phyloP scores from a whole-genome alignment of 2,329 filamentous ascomycete genomes.

The Nigrograna mackinnonii region DNA sequence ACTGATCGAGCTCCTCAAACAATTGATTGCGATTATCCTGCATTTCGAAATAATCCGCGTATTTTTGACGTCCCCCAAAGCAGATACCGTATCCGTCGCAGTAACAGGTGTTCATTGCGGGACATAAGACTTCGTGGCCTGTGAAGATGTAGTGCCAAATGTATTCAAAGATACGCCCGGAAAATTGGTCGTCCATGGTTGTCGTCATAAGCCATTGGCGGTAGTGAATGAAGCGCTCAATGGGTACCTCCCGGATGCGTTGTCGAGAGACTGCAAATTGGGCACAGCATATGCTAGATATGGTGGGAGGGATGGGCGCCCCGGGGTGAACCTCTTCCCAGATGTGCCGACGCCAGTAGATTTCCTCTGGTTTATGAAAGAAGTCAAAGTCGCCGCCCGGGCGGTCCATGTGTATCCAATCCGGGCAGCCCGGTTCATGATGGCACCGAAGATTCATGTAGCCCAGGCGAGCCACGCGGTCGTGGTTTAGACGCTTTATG shows the following conservation, averaged over 20 bases:
- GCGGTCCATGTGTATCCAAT: slow-evolving; percentile 57
- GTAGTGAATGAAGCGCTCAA: slow-evolving; percentile 56
- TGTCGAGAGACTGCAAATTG: slow-evolving; percentile 58
- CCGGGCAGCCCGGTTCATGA: slow-evolving; percentile 61
- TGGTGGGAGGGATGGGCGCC: slow-evolving; percentile 36
- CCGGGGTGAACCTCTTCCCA: slow-evolving; percentile 49
- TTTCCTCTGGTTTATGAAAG: slow-evolving; percentile 44
- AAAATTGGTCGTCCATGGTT: slow-evolving; percentile 40
- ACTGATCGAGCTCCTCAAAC: slow-evolving; percentile 43
- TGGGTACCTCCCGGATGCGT: slow-evolving; percentile 52
- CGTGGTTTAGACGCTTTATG: slow-evolving; percentile 55
- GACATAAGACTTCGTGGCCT: slow-evolving; percentile 41
- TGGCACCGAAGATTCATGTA: slow-evolving; percentile 66
- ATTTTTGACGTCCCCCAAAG: slow-evolving; percentile 56
- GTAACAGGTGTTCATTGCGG: slow-evolving; percentile 53
- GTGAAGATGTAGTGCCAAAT: slow-evolving; percentile 47
- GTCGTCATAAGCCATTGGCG: slow-evolving; percentile 55
- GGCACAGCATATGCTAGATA: slow-evolving; percentile 57
- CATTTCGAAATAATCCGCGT: slow-evolving; percentile 54
- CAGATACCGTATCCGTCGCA: slow-evolving; percentile 69
- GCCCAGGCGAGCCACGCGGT: slow-evolving; percentile 55
- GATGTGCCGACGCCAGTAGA: slow-evolving; percentile 33
- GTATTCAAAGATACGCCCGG: slow-evolving; percentile 44
- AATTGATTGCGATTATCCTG: slow-evolving; percentile 45
- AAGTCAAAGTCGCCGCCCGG: slow-evolving; percentile 44